A percentile compares a stretch with the other conserved stretches of the same genome.
phyloP scores from a whole-genome alignment of 2,329 filamentous ascomycete genomes.

The Aotearoamyces nothofagi region DNA sequence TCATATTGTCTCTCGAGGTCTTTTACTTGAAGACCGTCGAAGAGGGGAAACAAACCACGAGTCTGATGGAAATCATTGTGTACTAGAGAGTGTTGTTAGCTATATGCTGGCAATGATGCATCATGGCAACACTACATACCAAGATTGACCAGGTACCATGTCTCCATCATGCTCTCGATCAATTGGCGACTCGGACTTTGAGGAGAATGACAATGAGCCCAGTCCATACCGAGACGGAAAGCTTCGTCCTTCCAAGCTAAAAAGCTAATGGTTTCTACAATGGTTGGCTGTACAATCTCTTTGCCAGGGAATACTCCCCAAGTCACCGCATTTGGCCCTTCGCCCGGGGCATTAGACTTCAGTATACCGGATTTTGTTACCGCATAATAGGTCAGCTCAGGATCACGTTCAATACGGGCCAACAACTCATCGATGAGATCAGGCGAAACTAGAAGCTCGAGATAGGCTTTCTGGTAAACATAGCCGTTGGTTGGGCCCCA shows the following conservation, averaged over 20 bases:
- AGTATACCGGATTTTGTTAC: conserved; percentile 73
- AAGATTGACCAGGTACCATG: conserved; percentile 92
- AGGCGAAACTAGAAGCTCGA: conserved; percentile 79
- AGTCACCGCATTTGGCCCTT: conserved; percentile 93
- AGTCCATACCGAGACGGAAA: conserved; percentile 81
- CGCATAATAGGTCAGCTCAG: conserved; percentile 85
- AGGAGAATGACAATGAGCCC: conserved; percentile 79
- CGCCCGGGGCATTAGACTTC: conserved; percentile 68
- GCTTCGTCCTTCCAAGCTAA: conserved; percentile 98
- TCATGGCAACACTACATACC: conserved; percentile 35
- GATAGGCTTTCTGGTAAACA: conserved; percentile 95
- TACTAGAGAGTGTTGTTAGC: conserved; percentile 37
- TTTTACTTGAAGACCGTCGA: conserved; percentile 60
- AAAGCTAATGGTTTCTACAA: conserved; percentile 95
- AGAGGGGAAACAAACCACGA: conserved; percentile 69
- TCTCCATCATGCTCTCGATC: conserved; percentile 71
- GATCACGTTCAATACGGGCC: conserved; percentile 58
- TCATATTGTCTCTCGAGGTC: conserved; percentile 36
- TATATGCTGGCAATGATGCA: conserved; percentile 4
- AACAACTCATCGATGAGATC: conserved; percentile 65
- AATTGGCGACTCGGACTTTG: conserved; percentile 63
- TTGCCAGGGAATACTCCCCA: conserved; percentile 99
- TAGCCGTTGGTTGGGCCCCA: conserved; percentile 95
- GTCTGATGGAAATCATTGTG: conserved; percentile 94
- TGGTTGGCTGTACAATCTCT: conserved; percentile 99